Evolutionary conservation across 2,329 filamentous ascomycete species (phyloP).

Genomic region (Verticillium albo-atrum): DNA sequence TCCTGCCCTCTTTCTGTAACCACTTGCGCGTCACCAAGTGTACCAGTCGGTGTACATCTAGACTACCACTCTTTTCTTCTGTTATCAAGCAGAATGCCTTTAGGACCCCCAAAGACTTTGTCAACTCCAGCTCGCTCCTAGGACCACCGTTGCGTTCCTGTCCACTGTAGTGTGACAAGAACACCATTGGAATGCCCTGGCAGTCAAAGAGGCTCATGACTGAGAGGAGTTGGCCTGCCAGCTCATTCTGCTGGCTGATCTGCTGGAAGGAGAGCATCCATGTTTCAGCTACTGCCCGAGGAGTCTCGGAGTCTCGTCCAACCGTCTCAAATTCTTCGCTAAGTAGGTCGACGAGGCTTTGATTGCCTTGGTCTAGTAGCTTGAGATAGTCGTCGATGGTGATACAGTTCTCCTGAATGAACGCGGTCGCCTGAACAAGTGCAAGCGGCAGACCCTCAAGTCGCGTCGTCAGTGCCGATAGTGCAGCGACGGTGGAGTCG

Average conservation of each 20-base stretch:
- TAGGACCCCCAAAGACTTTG: constrained; percentile 16
- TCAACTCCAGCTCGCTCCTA: neutral
- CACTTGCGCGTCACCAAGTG: constrained; percentile 27
- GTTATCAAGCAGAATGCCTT: constrained; percentile 24
- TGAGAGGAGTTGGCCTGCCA: constrained; percentile 25
- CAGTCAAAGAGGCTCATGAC: constrained; percentile 19
- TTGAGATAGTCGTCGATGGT: constrained; percentile 19
- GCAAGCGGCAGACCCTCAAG: constrained; percentile 28
- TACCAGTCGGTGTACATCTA: constrained; percentile 28
- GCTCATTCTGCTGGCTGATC: constrained; percentile 16
- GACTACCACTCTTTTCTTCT: neutral
- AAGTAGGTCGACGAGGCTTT: constrained; percentile 15
- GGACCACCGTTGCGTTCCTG: neutral
- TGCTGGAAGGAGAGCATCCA: constrained; percentile 30
- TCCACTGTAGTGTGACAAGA: constrained; percentile 13
- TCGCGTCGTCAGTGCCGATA: constrained; percentile 15
- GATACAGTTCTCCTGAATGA: constrained; percentile 24
- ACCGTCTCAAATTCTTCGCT: constrained; percentile 24
- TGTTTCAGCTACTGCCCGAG: constrained; percentile 17
- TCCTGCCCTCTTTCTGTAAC: constrained; percentile 10
- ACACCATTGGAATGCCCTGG: constrained; percentile 20
- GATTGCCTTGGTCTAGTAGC: constrained; percentile 18
- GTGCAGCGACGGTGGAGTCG: neutral
- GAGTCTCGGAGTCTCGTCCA: constrained; percentile 18
- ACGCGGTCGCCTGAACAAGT: constrained; percentile 27